Conservation (phyloP, 2,329 filamentous ascomycete genomes). For the Verruconis gallopava region DNA sequence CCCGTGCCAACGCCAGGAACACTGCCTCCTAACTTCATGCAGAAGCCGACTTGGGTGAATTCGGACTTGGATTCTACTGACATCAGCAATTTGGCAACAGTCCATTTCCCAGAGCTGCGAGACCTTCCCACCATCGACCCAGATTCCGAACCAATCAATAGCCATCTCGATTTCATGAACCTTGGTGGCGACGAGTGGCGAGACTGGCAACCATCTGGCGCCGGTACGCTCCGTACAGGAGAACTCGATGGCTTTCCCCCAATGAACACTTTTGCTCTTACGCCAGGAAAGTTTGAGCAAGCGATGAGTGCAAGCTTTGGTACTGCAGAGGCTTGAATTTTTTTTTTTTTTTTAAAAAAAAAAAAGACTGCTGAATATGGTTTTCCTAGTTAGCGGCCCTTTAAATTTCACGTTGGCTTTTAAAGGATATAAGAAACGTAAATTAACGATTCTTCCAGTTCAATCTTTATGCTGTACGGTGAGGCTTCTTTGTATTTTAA, state of each 20-base stretch:
- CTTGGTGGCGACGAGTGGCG: constrained; percentile 17
- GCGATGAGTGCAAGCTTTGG: constrained; percentile 1
- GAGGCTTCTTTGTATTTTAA: too few species aligned
- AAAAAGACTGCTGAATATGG: too few species aligned
- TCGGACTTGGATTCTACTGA: constrained; percentile 11
- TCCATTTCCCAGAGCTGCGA: constrained; percentile 22
- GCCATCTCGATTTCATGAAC: constrained; percentile 20
- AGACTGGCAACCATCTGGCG: constrained; percentile 12
- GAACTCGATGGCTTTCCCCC: constrained; percentile 6
- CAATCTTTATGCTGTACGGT: too few species aligned
- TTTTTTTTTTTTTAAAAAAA: not conserved
- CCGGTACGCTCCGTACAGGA: not conserved
- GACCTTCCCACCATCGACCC: constrained; percentile 10
- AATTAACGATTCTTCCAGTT: too few species aligned
- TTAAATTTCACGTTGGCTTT: too few species aligned
- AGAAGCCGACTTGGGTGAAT: constrained; percentile 18
- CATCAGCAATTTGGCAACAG: constrained; percentile 15
- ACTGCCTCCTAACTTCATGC: not conserved
- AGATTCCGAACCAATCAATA: constrained; percentile 9
- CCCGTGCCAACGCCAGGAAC: not conserved
- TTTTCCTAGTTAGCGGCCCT: too few species aligned
- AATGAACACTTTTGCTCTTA: not conserved
- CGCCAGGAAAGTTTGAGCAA: constrained; percentile 7
- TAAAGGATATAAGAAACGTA: too few species aligned
- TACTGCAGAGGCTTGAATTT: not conserved